Evolutionary conservation across 179 eudicot species (phyloP).

Genomic region (Monotropa hypopitys): DNA sequence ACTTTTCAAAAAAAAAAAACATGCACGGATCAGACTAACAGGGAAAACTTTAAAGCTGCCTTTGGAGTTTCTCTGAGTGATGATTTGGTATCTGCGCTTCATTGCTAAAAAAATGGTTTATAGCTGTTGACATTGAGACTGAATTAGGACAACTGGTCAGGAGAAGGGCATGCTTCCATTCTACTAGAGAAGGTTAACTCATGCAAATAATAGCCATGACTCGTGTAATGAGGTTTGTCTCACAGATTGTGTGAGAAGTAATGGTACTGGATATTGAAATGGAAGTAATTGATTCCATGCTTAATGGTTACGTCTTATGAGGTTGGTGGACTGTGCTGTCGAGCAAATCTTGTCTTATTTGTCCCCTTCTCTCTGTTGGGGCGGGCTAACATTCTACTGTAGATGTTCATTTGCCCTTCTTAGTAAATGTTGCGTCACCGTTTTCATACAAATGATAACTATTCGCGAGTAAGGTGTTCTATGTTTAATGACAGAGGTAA

Average conservation of each 20-base stretch:
- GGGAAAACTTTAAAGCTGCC: not conserved
- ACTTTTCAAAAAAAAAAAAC: no score
- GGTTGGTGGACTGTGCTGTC: not conserved
- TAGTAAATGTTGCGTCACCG: not conserved
- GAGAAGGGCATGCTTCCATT: not conserved
- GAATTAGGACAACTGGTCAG: not conserved
- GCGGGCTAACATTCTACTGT: not conserved
- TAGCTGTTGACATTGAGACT: not conserved
- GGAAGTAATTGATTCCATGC: not conserved
- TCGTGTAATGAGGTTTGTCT: not conserved
- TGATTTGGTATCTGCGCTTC: not conserved
- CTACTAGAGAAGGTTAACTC: not conserved
- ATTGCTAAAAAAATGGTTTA: not conserved
- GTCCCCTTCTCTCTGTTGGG: not conserved
- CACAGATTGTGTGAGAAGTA: not conserved
- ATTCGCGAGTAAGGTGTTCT: not conserved
- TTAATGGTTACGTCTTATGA: not conserved
- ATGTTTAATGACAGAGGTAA: not conserved
- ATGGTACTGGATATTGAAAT: not conserved
- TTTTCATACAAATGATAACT: not conserved
- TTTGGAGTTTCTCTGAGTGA: not conserved
- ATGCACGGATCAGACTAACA: not conserved
- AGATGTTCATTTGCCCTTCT: not conserved
- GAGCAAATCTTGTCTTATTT: not conserved
- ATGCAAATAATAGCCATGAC: not conserved